These are phyloP conservation scores for Paspalum vaginatum DNA, from an alignment of 176 grass and related monocot genomes.

Conservation along the genomic window DNA sequence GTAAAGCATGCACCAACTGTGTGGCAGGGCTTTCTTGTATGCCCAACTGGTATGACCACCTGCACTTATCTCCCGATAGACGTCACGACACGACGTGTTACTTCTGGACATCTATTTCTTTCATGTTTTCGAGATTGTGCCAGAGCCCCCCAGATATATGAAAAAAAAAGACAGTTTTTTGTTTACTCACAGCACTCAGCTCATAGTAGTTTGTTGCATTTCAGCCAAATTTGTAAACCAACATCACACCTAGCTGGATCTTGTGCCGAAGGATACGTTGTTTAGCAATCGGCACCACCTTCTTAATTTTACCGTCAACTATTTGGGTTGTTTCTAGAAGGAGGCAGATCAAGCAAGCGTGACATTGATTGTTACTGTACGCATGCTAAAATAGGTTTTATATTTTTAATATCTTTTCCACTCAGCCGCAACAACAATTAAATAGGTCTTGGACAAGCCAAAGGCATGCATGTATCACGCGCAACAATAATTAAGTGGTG, in stretches of 20 bases:
- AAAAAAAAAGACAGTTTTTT: too few species aligned
- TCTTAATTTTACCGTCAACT: neutral
- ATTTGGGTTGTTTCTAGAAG: neutral
- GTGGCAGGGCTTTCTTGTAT: neutral
- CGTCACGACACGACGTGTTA: neutral
- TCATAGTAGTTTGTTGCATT: neutral
- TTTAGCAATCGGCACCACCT: neutral
- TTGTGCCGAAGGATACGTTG: too few species aligned
- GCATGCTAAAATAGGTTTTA: too few species aligned
- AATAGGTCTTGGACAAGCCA: too few species aligned
- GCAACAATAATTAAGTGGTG: too few species aligned
- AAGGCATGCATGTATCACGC: too few species aligned
- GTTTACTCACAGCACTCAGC: neutral
- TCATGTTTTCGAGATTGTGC: neutral
- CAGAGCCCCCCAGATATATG: neutral
- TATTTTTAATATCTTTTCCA: too few species aligned
- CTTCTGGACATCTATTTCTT: neutral
- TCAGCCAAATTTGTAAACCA: neutral
- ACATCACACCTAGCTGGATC: neutral
- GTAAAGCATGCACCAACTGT: conserved; percentile 7
- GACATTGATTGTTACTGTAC: too few species aligned
- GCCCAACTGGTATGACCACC: neutral
- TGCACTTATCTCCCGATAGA: too few species aligned
- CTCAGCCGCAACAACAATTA: too few species aligned
- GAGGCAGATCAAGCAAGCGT: neutral